A percentile compares a stretch with the other conserved stretches of the same genome.
Evolutionary conservation across 73 alveolate genomes (phyloP).

Genomic region (Tetrahymena elliotti): DNA sequence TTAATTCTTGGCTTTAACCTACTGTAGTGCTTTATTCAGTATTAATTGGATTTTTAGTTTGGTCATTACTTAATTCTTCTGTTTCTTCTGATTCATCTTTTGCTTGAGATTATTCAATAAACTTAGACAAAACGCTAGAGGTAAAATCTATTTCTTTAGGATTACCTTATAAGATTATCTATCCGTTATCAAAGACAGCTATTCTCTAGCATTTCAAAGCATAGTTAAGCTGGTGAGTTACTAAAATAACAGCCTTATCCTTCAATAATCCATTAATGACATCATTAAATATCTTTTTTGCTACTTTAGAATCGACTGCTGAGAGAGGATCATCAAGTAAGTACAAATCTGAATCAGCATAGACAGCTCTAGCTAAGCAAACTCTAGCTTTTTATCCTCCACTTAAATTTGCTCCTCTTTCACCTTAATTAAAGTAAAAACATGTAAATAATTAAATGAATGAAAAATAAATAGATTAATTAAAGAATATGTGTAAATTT

Average conservation of each 20-base stretch:
- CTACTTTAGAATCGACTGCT: constrained; percentile 95
- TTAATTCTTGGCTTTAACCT: not conserved
- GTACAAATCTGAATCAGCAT: constrained; percentile 46
- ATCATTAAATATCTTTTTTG: constrained; percentile 74
- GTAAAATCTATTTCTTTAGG: constrained; percentile 3
- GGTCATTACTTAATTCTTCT: not conserved
- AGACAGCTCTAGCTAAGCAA: constrained; percentile 61
- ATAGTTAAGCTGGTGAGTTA: constrained; percentile 59
- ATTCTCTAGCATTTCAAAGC: constrained; percentile 35
- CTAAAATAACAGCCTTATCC: constrained; percentile 55
- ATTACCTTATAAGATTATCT: constrained; percentile 24
- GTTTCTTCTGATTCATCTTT: not conserved
- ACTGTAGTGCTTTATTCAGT: not conserved
- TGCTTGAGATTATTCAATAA: not conserved
- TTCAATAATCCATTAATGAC: constrained; percentile 65
- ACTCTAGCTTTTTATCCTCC: constrained; percentile 72
- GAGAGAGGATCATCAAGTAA: constrained; percentile 75
- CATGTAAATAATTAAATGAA: not conserved
- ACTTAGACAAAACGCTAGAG: not conserved
- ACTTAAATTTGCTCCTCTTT: constrained; percentile 52
- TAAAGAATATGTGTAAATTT: too few species aligned
- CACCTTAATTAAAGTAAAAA: constrained; percentile 48
- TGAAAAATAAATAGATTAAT: too few species aligned
- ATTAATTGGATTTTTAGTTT: not conserved
- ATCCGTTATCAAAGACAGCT: constrained; percentile 33